Conservation (phyloP, 2,329 filamentous ascomycete genomes). For the Penicillium hordei region DNA sequence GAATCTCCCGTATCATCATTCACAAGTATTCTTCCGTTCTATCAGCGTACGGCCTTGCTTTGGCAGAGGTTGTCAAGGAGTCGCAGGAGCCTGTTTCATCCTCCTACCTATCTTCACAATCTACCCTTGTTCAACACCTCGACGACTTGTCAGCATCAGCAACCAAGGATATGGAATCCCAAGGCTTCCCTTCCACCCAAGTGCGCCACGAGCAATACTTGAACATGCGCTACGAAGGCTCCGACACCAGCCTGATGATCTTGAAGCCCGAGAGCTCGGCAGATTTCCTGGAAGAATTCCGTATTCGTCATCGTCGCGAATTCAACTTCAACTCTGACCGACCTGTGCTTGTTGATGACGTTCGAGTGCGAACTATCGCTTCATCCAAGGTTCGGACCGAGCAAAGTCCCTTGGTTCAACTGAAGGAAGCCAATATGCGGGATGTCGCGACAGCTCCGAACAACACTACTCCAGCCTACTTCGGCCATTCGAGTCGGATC, state of each 20-base stretch:
- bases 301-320: conserved; percentile 83
- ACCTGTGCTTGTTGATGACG: conserved; percentile 85
- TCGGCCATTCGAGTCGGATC: conserved; percentile 31
- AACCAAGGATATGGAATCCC: conserved; percentile 39
- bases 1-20: conserved; percentile 80
- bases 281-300: conserved; percentile 79
- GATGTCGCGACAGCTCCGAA: conserved; percentile 62
- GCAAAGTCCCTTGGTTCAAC: conserved; percentile 72
- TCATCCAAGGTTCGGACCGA: conserved; percentile 58
- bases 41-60: conserved; percentile 88
- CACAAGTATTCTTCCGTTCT: conserved; percentile 90
- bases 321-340: conserved; percentile 87
- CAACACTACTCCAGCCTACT: conserved; percentile 41
- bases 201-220: conserved; percentile 49
- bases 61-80: conserved; percentile 91
- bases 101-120: conserved; percentile 48
- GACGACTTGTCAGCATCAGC: conserved; percentile 68
- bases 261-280: conserved; percentile 69
- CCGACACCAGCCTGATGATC: conserved; percentile 52
- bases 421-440: conserved; percentile 40
- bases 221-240: conserved; percentile 53
- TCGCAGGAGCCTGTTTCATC: conserved; percentile 63
- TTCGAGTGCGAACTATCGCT: conserved; percentile 83
- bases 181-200: conserved; percentile 46
- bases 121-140: conserved; percentile 66